Base-by-base conservation (phyloP, 345 rosid genomes). In the Diplotaxis tenuifolia region DNA sequence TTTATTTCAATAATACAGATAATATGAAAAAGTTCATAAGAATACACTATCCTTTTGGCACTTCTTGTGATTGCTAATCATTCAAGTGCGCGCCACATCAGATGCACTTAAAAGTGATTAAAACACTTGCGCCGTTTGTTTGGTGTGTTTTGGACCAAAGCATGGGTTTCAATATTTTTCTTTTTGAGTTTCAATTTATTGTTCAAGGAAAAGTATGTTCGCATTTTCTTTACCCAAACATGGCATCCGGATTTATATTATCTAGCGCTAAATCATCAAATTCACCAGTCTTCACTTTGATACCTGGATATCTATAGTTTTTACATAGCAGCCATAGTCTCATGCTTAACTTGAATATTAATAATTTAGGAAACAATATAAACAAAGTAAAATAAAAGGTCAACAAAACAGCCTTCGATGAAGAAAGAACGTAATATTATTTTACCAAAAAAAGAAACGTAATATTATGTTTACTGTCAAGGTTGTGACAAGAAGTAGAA, bases 41-140 rank as follows among this genome's bases (percentile, higher is more conserved):
- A 47, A 11, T 45, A 31, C n/a, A n/a, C n/a, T 65, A 20, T 49
- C 72, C 77, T 73, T 73, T 73, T 65, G 71, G 71, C 65, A 64
- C 31, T 54, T 72, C 31, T 40, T 40, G 64, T 73, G 69, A 64
- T 72, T 28, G 64, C 71, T 65, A 54, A 64, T 65, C 77, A 42
- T 56, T 55, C 31, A 63, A 63, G 70, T 63, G 76, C 70, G 62
- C 45, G 22, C 25, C 55, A 64, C 76, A 73, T 73, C 70, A 27
- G 58, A 73, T 73, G 63, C 70, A 73, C 70, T 38, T 65, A 19
- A 54, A 28, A 45, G 6, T 38, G 16, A 57, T 9, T 34, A 50
- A 52, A 22, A 52, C 11, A 53, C 20, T 12, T 23, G 28, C 76
- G 70, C 76, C 76, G 64, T 38, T 53, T 36, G 55, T 72, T 61